Evolutionary conservation across 2,329 filamentous ascomycete species (phyloP).

Genomic region (Alternaria sp.): DNA sequence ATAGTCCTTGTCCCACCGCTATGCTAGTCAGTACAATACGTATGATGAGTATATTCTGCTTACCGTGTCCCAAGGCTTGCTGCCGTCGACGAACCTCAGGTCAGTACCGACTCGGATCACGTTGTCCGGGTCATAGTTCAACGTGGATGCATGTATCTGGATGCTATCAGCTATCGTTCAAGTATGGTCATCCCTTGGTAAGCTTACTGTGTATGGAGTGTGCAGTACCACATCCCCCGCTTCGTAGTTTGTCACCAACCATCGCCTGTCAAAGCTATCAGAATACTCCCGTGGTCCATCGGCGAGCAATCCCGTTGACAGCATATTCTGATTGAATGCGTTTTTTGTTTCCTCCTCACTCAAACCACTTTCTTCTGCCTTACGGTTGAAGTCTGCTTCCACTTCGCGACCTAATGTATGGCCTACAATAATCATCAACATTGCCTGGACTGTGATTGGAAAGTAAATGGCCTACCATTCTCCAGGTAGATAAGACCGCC

Average conservation of each 20-base stretch:
- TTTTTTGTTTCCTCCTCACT: slow-evolving; percentile 60
- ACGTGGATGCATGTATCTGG: slow-evolving; percentile 66
- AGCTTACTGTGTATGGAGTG: slow-evolving; percentile 38
- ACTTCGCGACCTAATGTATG: slow-evolving; percentile 60
- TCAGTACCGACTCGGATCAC: slow-evolving; percentile 66
- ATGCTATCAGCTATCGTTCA: slow-evolving; percentile 14
- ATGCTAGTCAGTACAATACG: slow-evolving; percentile 7
- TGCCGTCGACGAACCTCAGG: slow-evolving; percentile 64
- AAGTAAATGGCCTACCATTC: slow-evolving; percentile 43
- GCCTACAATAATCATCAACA: slow-evolving; percentile 32
- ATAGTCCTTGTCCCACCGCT: slow-evolving; percentile 48
- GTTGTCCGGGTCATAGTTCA: slow-evolving; percentile 63
- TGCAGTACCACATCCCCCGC: slow-evolving; percentile 61
- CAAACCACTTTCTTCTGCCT: slow-evolving; percentile 60
- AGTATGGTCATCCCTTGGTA: too few relatives aligned
- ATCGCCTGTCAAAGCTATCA: slow-evolving; percentile 56
- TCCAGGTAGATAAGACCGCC: slow-evolving; percentile 69
- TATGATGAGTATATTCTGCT: slow-evolving; percentile 12
- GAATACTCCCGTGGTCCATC: slow-evolving; percentile 60
- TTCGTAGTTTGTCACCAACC: slow-evolving; percentile 64
- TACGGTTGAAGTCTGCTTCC: slow-evolving; percentile 60
- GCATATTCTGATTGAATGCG: slow-evolving; percentile 66
- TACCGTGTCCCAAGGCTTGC: slow-evolving; percentile 61
- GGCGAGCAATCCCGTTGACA: slow-evolving; percentile 63
- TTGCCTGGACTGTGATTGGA: not conserved